Percentiles rank a stretch among this genome's conserved stretches.
Conservation (phyloP, 2,329 filamentous ascomycete genomes). For the Nigrospora sphaerica region DNA sequence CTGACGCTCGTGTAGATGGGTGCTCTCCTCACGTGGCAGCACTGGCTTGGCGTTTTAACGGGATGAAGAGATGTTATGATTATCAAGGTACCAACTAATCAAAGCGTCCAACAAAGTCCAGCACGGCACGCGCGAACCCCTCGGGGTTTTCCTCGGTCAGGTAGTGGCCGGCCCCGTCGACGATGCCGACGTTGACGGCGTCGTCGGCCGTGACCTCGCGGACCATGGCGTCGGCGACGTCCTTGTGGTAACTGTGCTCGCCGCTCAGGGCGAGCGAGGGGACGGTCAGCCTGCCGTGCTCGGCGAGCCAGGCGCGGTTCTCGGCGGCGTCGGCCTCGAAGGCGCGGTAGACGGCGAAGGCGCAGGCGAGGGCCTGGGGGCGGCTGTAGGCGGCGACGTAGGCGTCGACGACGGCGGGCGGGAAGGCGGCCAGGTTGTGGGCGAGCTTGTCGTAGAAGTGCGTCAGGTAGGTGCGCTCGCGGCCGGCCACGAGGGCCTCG, state of each 20-base stretch:
- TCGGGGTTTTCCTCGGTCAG: slow-evolving; percentile 30
- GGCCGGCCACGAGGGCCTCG: slow-evolving; percentile 27
- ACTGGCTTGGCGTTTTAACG: no score
- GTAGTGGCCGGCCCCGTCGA: slow-evolving; percentile 25
- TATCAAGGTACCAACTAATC: no score
- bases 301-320: slow-evolving; percentile 17
- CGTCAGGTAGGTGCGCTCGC: slow-evolving; percentile 32
- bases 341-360: slow-evolving; percentile 23
- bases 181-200: slow-evolving; percentile 12
- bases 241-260: slow-evolving; percentile 14
- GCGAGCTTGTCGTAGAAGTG: slow-evolving; percentile 32
- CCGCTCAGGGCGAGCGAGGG: slow-evolving; percentile 22
- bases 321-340: slow-evolving; percentile 24
- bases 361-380: slow-evolving; percentile 24
- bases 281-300: slow-evolving; percentile 22
- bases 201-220: slow-evolving; percentile 21
- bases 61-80: no score
- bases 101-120: background rate
- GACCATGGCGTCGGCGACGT: slow-evolving; percentile 18
- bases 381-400: slow-evolving; percentile 27
- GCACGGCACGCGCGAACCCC: slow-evolving; percentile 13
- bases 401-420: slow-evolving; percentile 25
- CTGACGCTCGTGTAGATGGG: no score
- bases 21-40: no score
- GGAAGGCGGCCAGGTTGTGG: slow-evolving; percentile 27